Evolutionary conservation across 179 eudicot species (phyloP), one percentile per base, ranked within the genome.

Genomic region (Amaranthus tricolor): DNA sequence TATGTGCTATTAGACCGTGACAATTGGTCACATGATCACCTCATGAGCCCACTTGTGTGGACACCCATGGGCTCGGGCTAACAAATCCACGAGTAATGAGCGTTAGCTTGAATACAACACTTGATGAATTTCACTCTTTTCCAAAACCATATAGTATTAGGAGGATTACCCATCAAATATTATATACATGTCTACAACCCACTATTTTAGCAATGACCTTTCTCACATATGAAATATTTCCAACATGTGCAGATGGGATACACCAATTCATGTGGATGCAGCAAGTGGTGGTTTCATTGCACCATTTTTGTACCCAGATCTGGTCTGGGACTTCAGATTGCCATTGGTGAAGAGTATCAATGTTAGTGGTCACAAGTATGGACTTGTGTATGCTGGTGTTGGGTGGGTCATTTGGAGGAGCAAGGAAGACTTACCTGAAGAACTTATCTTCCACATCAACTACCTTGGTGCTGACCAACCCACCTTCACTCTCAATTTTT

Each of bases 231-330:
- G 40, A 31, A 31, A 31, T 31, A 31, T 31, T 31, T 31, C 40
- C 40, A 31, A 31, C 40, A 31, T 31, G 31, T 60, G 69, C 51
- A 88, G 92, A 71, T 89, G 97, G 94, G 89, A 88, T 71, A 89
- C 94, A 6, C 97, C 97, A 52, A 91, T 91, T 62, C 97, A 91
- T 75, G 97, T 91, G 74, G 97, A 91, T 71, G 97, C 97, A 13
- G 97, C 97, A 12, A 91, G 97, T 80, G 97, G 97, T 20, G 97
- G 97, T 4, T 91, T 91, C 81, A 86, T 91, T 0, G 97, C 97
- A 0, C 97, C 97, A 48, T 91, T 91, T 62, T 8, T 91, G 11
- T 89, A 88, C 81, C 97, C 94, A 0, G 91, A 91, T 12, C 71
- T 91, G 44, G 92, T 82, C 78, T 91, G 97, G 97, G 97, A 91